Base-by-base conservation (phyloP, 1,139 yeast genomes). In the Debaryomyces singareniensis region DNA sequence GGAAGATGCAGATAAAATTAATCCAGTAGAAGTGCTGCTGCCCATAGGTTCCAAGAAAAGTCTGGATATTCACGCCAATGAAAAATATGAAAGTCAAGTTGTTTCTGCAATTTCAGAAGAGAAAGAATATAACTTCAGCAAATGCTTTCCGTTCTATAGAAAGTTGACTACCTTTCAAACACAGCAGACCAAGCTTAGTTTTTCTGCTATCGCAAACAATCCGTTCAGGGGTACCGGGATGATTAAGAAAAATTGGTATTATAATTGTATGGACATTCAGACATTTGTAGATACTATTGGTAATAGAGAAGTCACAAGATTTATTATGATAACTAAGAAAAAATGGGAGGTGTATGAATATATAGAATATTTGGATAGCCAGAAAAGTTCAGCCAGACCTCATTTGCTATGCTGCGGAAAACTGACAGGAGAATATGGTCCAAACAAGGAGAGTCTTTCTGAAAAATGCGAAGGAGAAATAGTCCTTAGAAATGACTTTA, bases 71-170 rank as follows among this genome's bases (percentile, higher is more conserved):
- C 21, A 7, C 9, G 7, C 21, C 7, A 18, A 18, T 18, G 21
- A 18, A 7, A 18, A n/a, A 18, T 18, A 7, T 7, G 21, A 18
- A 18, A 18, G n/a, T 7, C 21, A 18, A 6, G 13, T 6, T 7
- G 11, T 23, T 23, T 23, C 13, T 7, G 13, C 7, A 12, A 44
- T 58, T 18, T 58, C 55, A 35, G 71, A 68, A 39, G 60, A 60
- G 28, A 71, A 72, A 36, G 94, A 84, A 49, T 65, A 72, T 39
- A 68, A 78, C 35, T 85, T 78, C 53, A 76, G 79, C 12, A 80
- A 78, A 44, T 84, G 93, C 43, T 87, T 85, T 56, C 96, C 96
- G 2, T 73, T 78, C 35, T 84, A 82, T 50, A 63, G 95, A 34
- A 79, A 80, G 45, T 65, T 77, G 30, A 66, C 72, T 24, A 75